Conservation (phyloP, 306 rosid species). For the Castanea crenata region DNA sequence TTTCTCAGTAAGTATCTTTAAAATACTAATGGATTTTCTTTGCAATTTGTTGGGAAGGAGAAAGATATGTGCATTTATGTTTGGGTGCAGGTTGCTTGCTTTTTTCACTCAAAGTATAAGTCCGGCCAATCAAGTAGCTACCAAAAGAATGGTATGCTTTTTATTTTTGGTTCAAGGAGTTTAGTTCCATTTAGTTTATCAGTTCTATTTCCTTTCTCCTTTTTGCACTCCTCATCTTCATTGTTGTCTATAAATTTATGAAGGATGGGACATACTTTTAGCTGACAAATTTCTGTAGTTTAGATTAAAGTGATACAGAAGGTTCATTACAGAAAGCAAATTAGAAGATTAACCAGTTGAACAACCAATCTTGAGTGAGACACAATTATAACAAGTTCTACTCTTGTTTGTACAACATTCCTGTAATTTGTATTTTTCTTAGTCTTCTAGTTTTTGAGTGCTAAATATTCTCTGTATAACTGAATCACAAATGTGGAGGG, state of each 20-base stretch:
- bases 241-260: neutral
- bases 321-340: neutral
- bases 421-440: neutral
- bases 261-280: neutral
- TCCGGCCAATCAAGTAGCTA: slow-evolving; percentile 31
- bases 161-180: neutral
- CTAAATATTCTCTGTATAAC: neutral
- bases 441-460: neutral
- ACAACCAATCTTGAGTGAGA: neutral
- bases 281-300: neutral
- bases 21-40: neutral
- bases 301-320: neutral
- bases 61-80: slow-evolving; percentile 2
- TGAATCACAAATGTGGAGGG: neutral
- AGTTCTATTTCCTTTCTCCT: neutral
- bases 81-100: slow-evolving; percentile 33
- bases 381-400: neutral
- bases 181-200: neutral
- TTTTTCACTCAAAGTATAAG: slow-evolving; percentile 39
- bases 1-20: slow-evolving; percentile 6
- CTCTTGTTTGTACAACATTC: neutral
- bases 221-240: neutral
- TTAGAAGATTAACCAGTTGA: neutral
- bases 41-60: slow-evolving; percentile 10
- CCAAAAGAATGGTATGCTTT: slow-evolving; percentile 22